These are phyloP conservation scores for Lumnitzera racemosa DNA, from an alignment of 345 rosid genomes.

Conservation along the genomic window DNA sequence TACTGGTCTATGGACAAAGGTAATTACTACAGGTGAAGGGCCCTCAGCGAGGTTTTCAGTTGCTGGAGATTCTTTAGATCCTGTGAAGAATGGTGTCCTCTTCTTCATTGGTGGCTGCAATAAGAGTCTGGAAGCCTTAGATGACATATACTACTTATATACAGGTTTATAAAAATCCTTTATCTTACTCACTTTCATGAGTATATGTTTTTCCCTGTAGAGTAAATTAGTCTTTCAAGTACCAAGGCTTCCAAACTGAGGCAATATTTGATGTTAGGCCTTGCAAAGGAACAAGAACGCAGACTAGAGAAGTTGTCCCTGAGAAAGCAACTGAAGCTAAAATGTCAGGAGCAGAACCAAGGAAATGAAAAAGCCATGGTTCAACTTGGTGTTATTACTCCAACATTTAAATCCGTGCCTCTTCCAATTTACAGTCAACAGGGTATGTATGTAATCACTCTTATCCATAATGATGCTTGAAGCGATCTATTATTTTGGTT, in stretches of 20 bases:
- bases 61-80: constrained; percentile 89
- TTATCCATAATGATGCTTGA: background rate
- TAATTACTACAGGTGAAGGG: constrained; percentile 60
- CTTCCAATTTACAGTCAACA: constrained; percentile 33
- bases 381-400: constrained; percentile 34
- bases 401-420: constrained; percentile 37
- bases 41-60: constrained; percentile 96
- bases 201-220: constrained; percentile 1
- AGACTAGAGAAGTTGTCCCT: constrained; percentile 65
- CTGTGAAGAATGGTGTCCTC: constrained; percentile 62
- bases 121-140: constrained; percentile 90
- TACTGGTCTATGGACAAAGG: constrained; percentile 70
- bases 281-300: constrained; percentile 47
- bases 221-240: constrained; percentile 5
- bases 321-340: constrained; percentile 85
- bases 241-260: background rate
- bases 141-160: constrained; percentile 79
- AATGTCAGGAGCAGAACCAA: constrained; percentile 77
- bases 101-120: constrained; percentile 88
- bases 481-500: background rate
- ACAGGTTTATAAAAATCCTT: constrained; percentile 51
- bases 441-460: constrained; percentile 25
- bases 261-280: constrained; percentile 32
- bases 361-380: constrained; percentile 43
- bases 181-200: background rate